Percentiles rank a stretch among this genome's conserved stretches.
phyloP scores from a whole-genome alignment of 2,329 filamentous ascomycete genomes.

The Harringtonia lauricola region DNA sequence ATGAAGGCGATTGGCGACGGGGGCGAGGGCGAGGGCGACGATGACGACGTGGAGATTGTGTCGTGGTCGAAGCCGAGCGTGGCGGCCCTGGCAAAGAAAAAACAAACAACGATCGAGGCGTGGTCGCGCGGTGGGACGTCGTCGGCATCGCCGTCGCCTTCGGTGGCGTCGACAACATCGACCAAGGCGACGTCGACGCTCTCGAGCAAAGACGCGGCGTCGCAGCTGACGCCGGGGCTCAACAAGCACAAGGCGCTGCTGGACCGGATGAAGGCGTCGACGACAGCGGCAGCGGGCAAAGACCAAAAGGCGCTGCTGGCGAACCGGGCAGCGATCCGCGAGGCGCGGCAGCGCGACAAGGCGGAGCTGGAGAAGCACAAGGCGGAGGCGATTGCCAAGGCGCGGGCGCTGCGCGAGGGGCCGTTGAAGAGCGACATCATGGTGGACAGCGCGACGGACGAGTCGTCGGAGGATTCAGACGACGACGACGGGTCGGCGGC shows the following conservation, averaged over 20 bases:
- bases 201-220: conserved; percentile 34
- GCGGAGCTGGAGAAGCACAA: conserved; percentile 66
- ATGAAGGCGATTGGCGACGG: conserved; percentile 50
- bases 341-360: conserved; percentile 62
- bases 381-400: conserved; percentile 57
- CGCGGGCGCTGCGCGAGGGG: conserved; percentile 48
- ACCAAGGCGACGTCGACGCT: conserved; percentile 13
- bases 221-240: conserved; percentile 30
- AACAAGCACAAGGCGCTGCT: conserved; percentile 33
- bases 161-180: background rate
- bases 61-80: conserved; percentile 24
- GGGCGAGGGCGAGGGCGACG: conserved; percentile 36
- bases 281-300: conserved; percentile 20
- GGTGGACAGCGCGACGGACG: conserved; percentile 73
- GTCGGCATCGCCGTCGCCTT: background rate
- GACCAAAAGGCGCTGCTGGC: conserved; percentile 25
- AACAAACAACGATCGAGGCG: conserved; percentile 14
- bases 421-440: conserved; percentile 73
- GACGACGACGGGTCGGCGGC: conserved; percentile 47
- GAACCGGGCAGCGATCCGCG: conserved; percentile 49
- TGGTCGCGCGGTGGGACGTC: conserved; percentile 8
- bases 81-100: conserved; percentile 20
- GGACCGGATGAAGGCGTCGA: conserved; percentile 30
- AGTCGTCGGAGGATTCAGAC: conserved; percentile 57
- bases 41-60: conserved; percentile 8